Evolutionary conservation across 768 basidiomycete genomes (phyloP).

Genomic region (Boletus pseudo-olivaceus): DNA sequence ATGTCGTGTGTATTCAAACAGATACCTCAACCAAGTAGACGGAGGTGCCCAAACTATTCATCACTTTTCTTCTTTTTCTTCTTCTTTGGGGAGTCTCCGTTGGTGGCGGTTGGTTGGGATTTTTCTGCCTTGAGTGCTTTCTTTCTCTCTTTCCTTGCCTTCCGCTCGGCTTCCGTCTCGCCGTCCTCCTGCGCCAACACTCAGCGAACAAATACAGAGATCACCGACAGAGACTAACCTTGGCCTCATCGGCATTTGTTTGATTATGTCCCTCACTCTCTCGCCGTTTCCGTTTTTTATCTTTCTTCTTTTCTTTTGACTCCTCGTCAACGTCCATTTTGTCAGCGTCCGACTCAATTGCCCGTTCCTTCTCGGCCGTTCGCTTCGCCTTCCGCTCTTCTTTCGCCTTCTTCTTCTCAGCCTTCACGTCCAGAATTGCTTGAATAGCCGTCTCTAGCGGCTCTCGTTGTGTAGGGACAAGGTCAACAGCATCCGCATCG

Average conservation of each 20-base stretch:
- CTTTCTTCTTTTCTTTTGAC: slow-evolving; percentile 37
- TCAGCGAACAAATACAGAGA: slow-evolving; percentile 6
- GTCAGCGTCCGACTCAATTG: slow-evolving; percentile 34
- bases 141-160: slow-evolving; percentile 76
- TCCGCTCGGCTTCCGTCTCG: slow-evolving; percentile 82
- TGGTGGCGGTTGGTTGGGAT: slow-evolving; percentile 40
- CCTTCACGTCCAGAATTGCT: slow-evolving; percentile 77
- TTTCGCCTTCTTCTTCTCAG: slow-evolving; percentile 79
- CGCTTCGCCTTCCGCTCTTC: slow-evolving; percentile 75
- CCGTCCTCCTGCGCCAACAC: slow-evolving; percentile 35
- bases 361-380: slow-evolving; percentile 50
- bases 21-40: neutral
- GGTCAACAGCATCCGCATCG: slow-evolving; percentile 75
- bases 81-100: slow-evolving; percentile 44
- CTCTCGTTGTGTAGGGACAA: slow-evolving; percentile 83
- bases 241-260: slow-evolving; percentile 35
- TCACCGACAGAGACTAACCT: slow-evolving; percentile 35
- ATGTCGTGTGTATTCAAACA: neutral
- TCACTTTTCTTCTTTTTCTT: slow-evolving; percentile 39
- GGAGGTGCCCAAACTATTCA: slow-evolving; percentile 17
- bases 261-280: slow-evolving; percentile 53
- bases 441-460: slow-evolving; percentile 74
- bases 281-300: slow-evolving; percentile 47
- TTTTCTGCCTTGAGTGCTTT: slow-evolving; percentile 79
- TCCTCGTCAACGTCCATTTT: slow-evolving; percentile 47